Evolutionary conservation across 139 green algal genomes (phyloP).

Genomic region (Diplosphaera chodatii): DNA sequence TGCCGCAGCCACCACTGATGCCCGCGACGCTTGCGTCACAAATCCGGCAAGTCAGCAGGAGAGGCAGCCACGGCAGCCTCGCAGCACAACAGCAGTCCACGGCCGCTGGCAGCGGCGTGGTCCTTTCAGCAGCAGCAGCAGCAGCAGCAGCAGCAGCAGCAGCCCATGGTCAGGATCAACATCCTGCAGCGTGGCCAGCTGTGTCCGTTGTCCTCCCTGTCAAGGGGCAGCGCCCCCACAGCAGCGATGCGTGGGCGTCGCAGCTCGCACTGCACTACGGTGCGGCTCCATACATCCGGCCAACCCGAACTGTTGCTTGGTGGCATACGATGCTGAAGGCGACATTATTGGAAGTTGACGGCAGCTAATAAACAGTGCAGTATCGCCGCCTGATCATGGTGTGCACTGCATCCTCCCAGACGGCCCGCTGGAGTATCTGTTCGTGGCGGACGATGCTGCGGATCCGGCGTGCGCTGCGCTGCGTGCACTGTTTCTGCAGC

Average conservation of each 20-base stretch:
- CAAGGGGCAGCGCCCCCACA: conserved; percentile 55
- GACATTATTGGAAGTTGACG: too few relatives aligned
- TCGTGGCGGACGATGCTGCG: conserved; percentile 53
- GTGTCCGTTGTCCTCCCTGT: conserved; percentile 65
- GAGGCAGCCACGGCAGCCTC: not conserved
- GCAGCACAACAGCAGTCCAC: too few relatives aligned
- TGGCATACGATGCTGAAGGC: too few relatives aligned
- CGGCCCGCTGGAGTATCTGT: conserved; percentile 62
- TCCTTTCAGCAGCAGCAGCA: too few relatives aligned
- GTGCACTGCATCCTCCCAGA: too few relatives aligned
- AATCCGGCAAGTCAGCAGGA: not conserved
- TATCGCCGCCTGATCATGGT: too few relatives aligned
- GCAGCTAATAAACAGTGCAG: too few relatives aligned
- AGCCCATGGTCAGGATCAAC: too few relatives aligned
- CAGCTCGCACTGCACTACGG: conserved; percentile 52
- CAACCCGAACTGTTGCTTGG: too few relatives aligned
- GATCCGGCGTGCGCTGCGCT: conserved; percentile 23
- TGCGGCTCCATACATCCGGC: too few relatives aligned
- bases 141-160: not conserved
- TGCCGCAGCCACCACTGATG: not conserved
- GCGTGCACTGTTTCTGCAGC: not conserved
- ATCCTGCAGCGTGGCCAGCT: conserved; percentile 11
- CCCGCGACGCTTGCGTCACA: too few relatives aligned
- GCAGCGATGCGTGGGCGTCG: conserved; percentile 50
- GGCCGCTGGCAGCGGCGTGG: too few relatives aligned